Evolutionary conservation across 2,329 filamentous ascomycete genomes (phyloP).

Genomic region (Ceratocystis eucalypticola): DNA sequence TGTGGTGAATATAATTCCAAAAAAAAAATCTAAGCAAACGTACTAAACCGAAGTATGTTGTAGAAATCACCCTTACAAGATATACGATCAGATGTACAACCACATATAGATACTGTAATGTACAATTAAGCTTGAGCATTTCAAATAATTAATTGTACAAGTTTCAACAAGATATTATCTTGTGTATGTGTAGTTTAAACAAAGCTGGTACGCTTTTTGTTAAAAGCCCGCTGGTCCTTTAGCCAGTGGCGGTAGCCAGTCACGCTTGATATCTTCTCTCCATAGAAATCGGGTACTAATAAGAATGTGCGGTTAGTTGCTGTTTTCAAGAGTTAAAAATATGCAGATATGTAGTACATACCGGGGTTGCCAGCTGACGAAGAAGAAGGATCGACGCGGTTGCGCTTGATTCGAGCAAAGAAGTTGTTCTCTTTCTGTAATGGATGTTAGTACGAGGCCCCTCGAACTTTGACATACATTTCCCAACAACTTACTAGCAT

Average conservation of each 20-base stretch:
- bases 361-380: slow-evolving; percentile 81
- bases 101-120: too few species aligned
- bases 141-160: neutral
- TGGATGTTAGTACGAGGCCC: neutral
- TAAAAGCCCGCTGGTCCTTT: slow-evolving; percentile 94
- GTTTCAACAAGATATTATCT: neutral
- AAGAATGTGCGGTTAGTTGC: neutral
- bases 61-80: too few species aligned
- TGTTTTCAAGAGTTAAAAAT: neutral
- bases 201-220: slow-evolving; percentile 67
- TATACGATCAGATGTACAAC: too few species aligned
- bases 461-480: neutral
- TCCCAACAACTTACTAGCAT: slow-evolving; percentile 40
- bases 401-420: slow-evolving; percentile 79
- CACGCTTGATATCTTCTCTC: slow-evolving; percentile 93
- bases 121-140: too few species aligned
- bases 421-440: slow-evolving; percentile 81
- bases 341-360: slow-evolving; percentile 24
- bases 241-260: slow-evolving; percentile 86
- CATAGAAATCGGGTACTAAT: slow-evolving; percentile 85
- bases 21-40: neutral
- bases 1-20: neutral
- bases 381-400: slow-evolving; percentile 78
- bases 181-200: slow-evolving; percentile 28
- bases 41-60: neutral